phyloP scores from a whole-genome alignment of 192 early-diverging fungal genomes.

The Coemansia sp. region DNA sequence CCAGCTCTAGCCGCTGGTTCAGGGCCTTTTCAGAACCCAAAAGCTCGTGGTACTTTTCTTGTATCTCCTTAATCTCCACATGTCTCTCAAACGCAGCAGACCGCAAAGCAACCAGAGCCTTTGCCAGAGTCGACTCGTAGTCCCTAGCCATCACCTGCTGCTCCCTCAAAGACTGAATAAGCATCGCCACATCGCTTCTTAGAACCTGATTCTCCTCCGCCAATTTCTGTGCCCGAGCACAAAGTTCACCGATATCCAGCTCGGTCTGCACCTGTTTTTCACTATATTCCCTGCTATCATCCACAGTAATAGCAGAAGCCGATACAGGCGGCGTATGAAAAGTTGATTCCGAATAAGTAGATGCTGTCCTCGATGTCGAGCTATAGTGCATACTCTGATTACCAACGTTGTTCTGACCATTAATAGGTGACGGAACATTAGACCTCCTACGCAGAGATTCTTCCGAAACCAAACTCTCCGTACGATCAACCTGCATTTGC shows the following conservation, averaged over 20 bases:
- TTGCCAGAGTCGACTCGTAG: constrained; percentile 42
- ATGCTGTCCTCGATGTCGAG: not conserved
- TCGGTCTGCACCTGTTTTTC: constrained; percentile 14
- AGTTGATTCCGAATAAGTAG: constrained; percentile 3
- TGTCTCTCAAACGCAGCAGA: constrained; percentile 43
- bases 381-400: not conserved
- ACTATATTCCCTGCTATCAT: not conserved
- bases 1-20: constrained; percentile 26
- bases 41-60: constrained; percentile 37
- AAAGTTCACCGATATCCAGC: constrained; percentile 3
- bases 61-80: constrained; percentile 29
- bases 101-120: constrained; percentile 33
- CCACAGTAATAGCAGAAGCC: not conserved
- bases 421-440: not conserved
- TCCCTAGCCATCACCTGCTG: constrained; percentile 46
- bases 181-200: constrained; percentile 18
- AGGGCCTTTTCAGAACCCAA: constrained; percentile 29
- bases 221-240: not conserved
- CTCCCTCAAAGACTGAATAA: constrained; percentile 36
- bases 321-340: constrained; percentile 36
- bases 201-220: constrained; percentile 33
- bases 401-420: constrained; percentile 6
- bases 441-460: not conserved
- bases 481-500: constrained; percentile 31
- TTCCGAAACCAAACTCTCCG: constrained; percentile 13